These are phyloP conservation scores for Hyaloraphidium curvatum DNA, from an alignment of 192 early-diverging fungal genomes.

Conservation along the genomic window DNA sequence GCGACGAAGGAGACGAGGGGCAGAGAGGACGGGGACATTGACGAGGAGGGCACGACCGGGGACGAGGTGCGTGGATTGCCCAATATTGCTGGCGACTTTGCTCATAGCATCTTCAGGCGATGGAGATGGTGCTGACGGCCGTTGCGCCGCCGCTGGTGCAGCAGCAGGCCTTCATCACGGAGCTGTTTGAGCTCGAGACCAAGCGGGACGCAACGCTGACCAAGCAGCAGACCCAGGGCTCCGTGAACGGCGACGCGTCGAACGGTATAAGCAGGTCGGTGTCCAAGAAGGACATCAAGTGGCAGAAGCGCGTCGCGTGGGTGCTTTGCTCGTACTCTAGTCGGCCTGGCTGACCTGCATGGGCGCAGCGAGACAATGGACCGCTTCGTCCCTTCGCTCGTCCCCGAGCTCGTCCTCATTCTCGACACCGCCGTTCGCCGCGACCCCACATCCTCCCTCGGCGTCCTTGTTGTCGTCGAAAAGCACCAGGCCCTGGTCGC, in stretches of 20 bases:
- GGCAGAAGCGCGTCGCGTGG: constrained; percentile 42
- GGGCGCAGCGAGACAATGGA: constrained; percentile 57
- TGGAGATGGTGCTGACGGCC: too few species aligned
- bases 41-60: too few species aligned
- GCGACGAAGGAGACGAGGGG: too few species aligned
- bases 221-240: constrained; percentile 10
- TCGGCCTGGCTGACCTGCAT: background rate
- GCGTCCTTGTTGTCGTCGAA: constrained; percentile 70
- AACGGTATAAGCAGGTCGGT: constrained; percentile 23
- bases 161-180: constrained; percentile 82
- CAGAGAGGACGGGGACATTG: too few species aligned
- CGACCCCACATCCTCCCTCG: constrained; percentile 34
- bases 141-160: too few species aligned
- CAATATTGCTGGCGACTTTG: too few species aligned
- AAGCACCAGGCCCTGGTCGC: constrained; percentile 37
- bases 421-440: constrained; percentile 52
- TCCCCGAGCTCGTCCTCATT: constrained; percentile 46
- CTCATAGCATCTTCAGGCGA: too few species aligned
- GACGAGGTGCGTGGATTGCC: too few species aligned
- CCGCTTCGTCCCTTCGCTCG: constrained; percentile 51
- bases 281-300: constrained; percentile 40
- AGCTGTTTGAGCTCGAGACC: constrained; percentile 54
- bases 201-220: constrained; percentile 23
- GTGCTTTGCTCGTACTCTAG: constrained; percentile 9
- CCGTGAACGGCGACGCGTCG: constrained; percentile 24